Base-by-base conservation (phyloP, 768 basidiomycete genomes). In the Exsudoporus frostii region DNA sequence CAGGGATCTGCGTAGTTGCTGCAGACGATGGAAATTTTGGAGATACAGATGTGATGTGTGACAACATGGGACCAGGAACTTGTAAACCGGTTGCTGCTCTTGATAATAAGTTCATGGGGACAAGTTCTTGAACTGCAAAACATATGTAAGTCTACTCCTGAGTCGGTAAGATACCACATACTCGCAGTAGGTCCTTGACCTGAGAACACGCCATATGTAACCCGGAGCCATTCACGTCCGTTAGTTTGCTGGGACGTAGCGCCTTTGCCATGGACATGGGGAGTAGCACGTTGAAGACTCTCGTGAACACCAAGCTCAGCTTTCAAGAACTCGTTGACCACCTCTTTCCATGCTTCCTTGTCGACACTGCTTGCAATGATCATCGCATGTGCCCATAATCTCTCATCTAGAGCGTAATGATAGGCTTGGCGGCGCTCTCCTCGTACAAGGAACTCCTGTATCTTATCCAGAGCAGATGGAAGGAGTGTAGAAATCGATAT, bases 301-400 rank as follows among this genome's bases (percentile, higher is more conserved):
- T 73, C 71, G 41, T 72, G 74, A 7, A 66, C 63, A 1, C 81
- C 80, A 4, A 98, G 74, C 65, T 97, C 96, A 15, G 81, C 76
- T 32, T 81, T 81, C 33, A 95, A 68, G 63, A 98, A 99, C 54
- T 95, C 90, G 40, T 79, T 82, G 0, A 92, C 89, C 13, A 88
- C 89, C 55, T 93, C 92, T 63, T 90, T 90, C 93, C 93, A 98
- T 2, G 90, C 79, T 27, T 97, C 94, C 60, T 90, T 91, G 68
- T 96, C 96, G 47, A 97, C 81, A 50, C 90, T 88, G 63, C 90
- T 95, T 10, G 96, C 85, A 57, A 99, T 93, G 50, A 98, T 71
- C 82, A 98, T 84, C 2, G 97, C 96, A 69, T 99, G 97, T 1
- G 92, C 85, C 95, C 96, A 99, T 38, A 98, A 70, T 63, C 82